phyloP scores from a whole-genome alignment of 2,329 filamentous ascomycete genomes.

The Botrytis paeoniae region DNA sequence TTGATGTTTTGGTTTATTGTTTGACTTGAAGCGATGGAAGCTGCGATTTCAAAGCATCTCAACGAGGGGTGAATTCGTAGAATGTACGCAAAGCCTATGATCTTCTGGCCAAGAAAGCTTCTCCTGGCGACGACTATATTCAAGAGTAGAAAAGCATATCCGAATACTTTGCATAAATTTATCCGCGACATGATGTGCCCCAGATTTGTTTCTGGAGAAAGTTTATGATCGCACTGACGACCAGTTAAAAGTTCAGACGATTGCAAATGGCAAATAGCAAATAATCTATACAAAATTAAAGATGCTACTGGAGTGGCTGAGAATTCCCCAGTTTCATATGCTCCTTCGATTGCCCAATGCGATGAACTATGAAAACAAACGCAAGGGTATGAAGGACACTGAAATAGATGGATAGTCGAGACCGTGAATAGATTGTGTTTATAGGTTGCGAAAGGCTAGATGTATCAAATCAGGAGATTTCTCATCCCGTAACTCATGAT shows the following conservation, averaged over 20 bases:
- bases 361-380: background rate
- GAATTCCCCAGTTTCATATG: background rate
- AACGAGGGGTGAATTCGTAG: background rate
- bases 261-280: background rate
- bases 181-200: background rate
- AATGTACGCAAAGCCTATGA: background rate
- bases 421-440: background rate
- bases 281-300: background rate
- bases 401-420: background rate
- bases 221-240: background rate
- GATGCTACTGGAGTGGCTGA: background rate
- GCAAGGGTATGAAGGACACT: background rate
- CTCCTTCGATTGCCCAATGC: background rate
- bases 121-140: background rate
- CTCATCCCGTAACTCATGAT: background rate
- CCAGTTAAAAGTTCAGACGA: background rate
- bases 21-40: background rate
- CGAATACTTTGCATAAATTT: background rate
- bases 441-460: background rate
- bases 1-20: background rate
- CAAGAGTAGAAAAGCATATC: background rate
- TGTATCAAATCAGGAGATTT: background rate
- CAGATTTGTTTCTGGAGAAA: conserved; percentile 1
- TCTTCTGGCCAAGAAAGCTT: conserved; percentile 9
- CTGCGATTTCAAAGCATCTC: background rate